A percentile compares a stretch with the other conserved stretches of the same genome.
Evolutionary conservation across 106 monocot species (phyloP).

Genomic region (Narthecium ossifragum): DNA sequence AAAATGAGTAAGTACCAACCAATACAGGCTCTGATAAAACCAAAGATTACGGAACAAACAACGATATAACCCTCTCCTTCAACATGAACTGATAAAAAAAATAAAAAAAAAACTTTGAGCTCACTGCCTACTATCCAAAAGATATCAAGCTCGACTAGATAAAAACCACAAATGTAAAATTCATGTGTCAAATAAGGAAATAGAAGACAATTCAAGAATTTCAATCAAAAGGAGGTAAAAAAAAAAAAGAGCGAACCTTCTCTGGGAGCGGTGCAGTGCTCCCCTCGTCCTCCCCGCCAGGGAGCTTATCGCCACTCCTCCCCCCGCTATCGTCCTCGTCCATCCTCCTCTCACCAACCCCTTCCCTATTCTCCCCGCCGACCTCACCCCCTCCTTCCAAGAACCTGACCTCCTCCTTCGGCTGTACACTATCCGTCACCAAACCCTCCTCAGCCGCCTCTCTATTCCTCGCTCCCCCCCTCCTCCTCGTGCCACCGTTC

Average conservation of each 20-base stretch:
- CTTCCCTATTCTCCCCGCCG: slow-evolving; percentile 19
- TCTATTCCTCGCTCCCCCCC: slow-evolving; percentile 10
- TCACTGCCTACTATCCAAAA: no score
- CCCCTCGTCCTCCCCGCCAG: slow-evolving; percentile 62
- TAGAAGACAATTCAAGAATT: background rate
- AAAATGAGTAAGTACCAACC: no score
- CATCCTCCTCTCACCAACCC: slow-evolving; percentile 46
- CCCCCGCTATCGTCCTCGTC: slow-evolving; percentile 56
- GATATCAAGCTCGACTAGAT: no score
- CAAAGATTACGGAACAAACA: no score
- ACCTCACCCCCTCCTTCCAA: slow-evolving; percentile 25
- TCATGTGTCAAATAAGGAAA: no score
- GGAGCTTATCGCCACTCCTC: slow-evolving; percentile 54
- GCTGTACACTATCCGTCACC: slow-evolving; percentile 1
- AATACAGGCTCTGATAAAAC: no score
- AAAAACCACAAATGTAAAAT: no score
- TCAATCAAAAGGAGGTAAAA: background rate
- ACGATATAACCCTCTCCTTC: no score
- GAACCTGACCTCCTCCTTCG: slow-evolving; percentile 18
- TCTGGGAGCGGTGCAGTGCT: slow-evolving; percentile 67
- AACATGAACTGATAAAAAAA: no score
- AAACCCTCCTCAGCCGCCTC: slow-evolving; percentile 6
- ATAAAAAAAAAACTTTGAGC: no score
- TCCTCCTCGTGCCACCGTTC: slow-evolving; percentile 4
- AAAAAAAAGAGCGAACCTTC: slow-evolving; percentile 38